These are phyloP conservation scores for Gaeumannomyces tritici DNA, from an alignment of 2,329 filamentous ascomycete species.

Conservation along the genomic window DNA sequence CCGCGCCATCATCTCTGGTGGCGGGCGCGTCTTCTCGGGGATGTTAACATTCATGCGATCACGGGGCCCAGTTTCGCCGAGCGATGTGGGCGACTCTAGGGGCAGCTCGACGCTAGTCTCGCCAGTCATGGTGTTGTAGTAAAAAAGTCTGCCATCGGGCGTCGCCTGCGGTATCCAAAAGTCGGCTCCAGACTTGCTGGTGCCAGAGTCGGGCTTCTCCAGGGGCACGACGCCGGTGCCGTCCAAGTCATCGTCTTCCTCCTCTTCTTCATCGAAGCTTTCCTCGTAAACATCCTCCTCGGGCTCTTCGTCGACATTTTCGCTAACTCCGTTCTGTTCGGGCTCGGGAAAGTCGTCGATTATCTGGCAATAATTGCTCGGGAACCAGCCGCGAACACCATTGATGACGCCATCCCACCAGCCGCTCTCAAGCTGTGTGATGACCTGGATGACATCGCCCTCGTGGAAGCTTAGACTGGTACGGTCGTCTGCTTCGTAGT, in stretches of 20 bases:
- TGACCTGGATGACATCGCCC: slow-evolving; percentile 95
- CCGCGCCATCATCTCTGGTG: slow-evolving; percentile 81
- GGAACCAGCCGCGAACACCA: slow-evolving; percentile 94
- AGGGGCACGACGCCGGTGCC: slow-evolving; percentile 45
- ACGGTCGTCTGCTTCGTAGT: slow-evolving; percentile 95
- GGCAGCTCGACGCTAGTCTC: slow-evolving; percentile 92
- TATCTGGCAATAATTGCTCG: slow-evolving; percentile 94
- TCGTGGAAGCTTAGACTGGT: slow-evolving; percentile 95
- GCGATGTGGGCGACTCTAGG: slow-evolving; percentile 75
- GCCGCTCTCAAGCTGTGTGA: slow-evolving; percentile 93
- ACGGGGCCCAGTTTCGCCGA: slow-evolving; percentile 73
- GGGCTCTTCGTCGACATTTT: slow-evolving; percentile 50
- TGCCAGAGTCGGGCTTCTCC: slow-evolving; percentile 49
- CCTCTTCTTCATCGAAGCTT: slow-evolving; percentile 57
- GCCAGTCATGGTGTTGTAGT: slow-evolving; percentile 96
- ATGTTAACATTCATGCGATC: slow-evolving; percentile 84
- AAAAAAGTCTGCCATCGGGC: slow-evolving; percentile 83
- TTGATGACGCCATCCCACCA: slow-evolving; percentile 99
- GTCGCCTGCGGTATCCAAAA: slow-evolving; percentile 99
- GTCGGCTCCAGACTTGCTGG: slow-evolving; percentile 75
- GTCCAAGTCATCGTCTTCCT: slow-evolving; percentile 40
- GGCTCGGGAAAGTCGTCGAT: slow-evolving; percentile 67
- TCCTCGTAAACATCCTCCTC: slow-evolving; percentile 62
- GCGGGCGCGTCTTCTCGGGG: slow-evolving; percentile 81
- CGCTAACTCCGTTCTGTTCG: slow-evolving; percentile 42